Evolutionary conservation across 257 asterid species (phyloP), one percentile per base, ranked within the genome.

Genomic region (Cruciata laevipes): DNA sequence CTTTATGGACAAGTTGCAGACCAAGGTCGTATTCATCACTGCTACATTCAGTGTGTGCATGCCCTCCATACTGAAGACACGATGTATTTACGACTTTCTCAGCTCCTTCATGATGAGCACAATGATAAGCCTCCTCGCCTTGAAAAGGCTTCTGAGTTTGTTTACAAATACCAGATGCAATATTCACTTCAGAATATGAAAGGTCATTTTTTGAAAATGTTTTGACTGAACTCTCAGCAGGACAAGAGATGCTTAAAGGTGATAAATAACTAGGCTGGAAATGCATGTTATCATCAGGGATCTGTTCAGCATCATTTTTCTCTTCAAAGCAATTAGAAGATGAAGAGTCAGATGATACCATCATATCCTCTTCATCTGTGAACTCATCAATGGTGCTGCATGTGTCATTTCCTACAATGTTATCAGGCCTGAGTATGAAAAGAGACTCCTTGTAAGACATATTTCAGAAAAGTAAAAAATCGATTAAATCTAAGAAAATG

Each of bases 311-410:
- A 67, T 81, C 89, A 32, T 73, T 77, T 77, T 76, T 79, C 80
- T 80, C 97, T 63, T 85, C 89, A 30, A 71, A 77, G 75, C 84
- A 73, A 47, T 80, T 82, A 61, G 81, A 67, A 69, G 88, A 93
- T 63, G 96, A 83, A 75, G 81, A 80, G 52, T 83, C 96, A 71
- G 90, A 83, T 81, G 89, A 78, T 74, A 84, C 89, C 74, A 72
- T 71, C 42, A 70, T 76, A 75, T 90, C 95, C 75, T 86, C 95
- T 67, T 76, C 79, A 69, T 61, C 73, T 61, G 83, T 77, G 71
- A 64, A 69, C 71, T 83, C 95, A 69, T 82, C 81, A 20, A 38
- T 66, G 69, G 56, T 75, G 77, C 83, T 84, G 35, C 82, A 77
- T 61, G 60, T 75, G 71, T 86, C 91, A 76, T 81, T 70, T 71